Evolutionary conservation across 495 filamentous ascomycete species (phyloP), one percentile per base, ranked within the genome.

Genomic region (Hypoxylon subgilvum): DNA sequence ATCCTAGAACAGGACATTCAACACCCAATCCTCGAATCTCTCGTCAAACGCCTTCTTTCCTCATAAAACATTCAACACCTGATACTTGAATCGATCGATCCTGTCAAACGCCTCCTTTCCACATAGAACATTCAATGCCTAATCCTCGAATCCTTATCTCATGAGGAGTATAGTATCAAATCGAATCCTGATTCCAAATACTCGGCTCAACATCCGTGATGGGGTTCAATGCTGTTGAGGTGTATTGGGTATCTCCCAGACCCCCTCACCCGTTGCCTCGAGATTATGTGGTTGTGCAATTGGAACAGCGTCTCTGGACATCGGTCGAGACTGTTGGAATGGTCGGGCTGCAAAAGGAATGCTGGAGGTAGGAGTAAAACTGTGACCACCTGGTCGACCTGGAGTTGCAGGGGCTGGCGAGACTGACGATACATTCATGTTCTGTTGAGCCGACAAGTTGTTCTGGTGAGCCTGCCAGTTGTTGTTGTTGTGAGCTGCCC

Each of bases 301-400:
- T 39, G 55, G 47, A 32, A 40, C 39, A 44, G 53, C 40, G 35
- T 54, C 50, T 18, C 27, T 40, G 21, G 42, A 61, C 38, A 50
- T 47, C 3, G 45, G 25, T 6, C 27, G 42, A 21, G 51, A n/a
- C 18, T 57, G 34, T 25, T 56, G 34, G 36, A 13, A 28, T 5
- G 58, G 59, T 6, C 34, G 55, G 1, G 66, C 35, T 8, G 70
- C 61, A 49, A 76, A 76, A 0, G 72, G 74, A 25, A 75, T 74
- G 4, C 17, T 65, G n/a, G 68, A 67, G 1, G 59, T 70, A 14
- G 68, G 51, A 1, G 68, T 72, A 30, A 75, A 75, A 9, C 64
- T 57, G 19, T 72, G 71, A 8, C 71, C 55, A 6, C 67, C 63
- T 14, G 27, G 51, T 38, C 66, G 70, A 28, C 43, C 60, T 34